These are phyloP conservation scores for Saccharomycopsis javanensis DNA, from an alignment of 805 yeast genomes.

Conservation along the genomic window DNA sequence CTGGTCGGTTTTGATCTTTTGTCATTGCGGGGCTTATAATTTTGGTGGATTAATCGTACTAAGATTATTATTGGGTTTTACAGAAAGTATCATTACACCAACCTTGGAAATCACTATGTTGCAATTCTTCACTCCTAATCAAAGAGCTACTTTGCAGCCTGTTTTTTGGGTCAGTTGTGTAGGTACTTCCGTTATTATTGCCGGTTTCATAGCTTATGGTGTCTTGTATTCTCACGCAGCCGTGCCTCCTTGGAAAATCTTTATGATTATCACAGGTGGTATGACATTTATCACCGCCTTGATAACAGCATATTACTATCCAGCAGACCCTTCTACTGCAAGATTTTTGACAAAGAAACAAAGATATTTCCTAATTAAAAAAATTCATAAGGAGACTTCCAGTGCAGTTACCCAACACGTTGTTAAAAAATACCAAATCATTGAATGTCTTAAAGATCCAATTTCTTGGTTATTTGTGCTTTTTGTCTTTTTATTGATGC, in stretches of 20 bases:
- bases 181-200: constrained; percentile 32
- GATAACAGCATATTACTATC: constrained; percentile 30
- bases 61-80: constrained; percentile 33
- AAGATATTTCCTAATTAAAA: constrained; percentile 36
- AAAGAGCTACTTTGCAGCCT: constrained; percentile 38
- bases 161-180: constrained; percentile 37
- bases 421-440: constrained; percentile 37
- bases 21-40: constrained; percentile 24
- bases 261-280: constrained; percentile 40
- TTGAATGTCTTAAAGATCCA: constrained; percentile 43
- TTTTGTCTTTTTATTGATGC: constrained; percentile 32
- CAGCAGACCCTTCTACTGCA: constrained; percentile 40
- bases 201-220: constrained; percentile 35
- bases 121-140: constrained; percentile 32
- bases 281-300: constrained; percentile 31
- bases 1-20: constrained; percentile 25
- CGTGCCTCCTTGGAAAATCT: constrained; percentile 37
- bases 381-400: constrained; percentile 31
- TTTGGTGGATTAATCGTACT: constrained; percentile 25
- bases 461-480: constrained; percentile 35
- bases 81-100: constrained; percentile 37
- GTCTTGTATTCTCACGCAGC: constrained; percentile 24
- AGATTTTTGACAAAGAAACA: constrained; percentile 34
- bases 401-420: constrained; percentile 37
- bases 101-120: constrained; percentile 36